Evolutionary conservation across 75 land plant species (phyloP), one percentile per base, ranked within the genome.

Genomic region (Selaginella moellendorffii): DNA sequence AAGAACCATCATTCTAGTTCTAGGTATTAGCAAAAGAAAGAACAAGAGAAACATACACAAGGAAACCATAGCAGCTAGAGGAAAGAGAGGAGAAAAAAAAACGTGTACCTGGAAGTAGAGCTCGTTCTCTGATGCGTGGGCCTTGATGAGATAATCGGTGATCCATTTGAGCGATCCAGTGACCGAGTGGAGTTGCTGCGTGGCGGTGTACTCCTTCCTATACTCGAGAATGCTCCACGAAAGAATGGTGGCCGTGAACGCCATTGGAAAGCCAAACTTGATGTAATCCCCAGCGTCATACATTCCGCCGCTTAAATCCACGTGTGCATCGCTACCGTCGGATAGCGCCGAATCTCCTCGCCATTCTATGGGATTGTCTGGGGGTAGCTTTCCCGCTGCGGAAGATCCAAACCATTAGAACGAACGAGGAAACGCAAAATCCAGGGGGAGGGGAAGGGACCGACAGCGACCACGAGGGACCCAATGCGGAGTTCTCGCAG

Each of bases 361-460:
- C 98, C 98, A 93, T 0, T 76, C 1, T 28, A 93, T 76, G 64
- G 81, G 81, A 46, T 85, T 82, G 53, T 67, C 64, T 24, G 66
- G 23, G 28, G 71, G 85, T 70, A 93, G 74, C 80, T 85, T 83
- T 19, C 98, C 98, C 54, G 98, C 98, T 93, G 64, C 14, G n/a
- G n/a, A n/a, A n/a, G n/a, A n/a, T n/a, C n/a, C n/a, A n/a, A n/a
- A n/a, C n/a, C n/a, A n/a, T n/a, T n/a, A n/a, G n/a, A n/a, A n/a
- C n/a, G n/a, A n/a, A n/a, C n/a, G n/a, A n/a, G n/a, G n/a, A n/a
- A n/a, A n/a, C n/a, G n/a, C n/a, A n/a, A n/a, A n/a, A n/a, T n/a
- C n/a, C n/a, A n/a, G n/a, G n/a, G n/a, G n/a, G n/a, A n/a, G n/a
- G n/a, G n/a, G n/a, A n/a, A n/a, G n/a, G n/a, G n/a, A n/a, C n/a